These are phyloP conservation scores for Candida glaebosa DNA, from an alignment of 805 yeast genomes.

Conservation along the genomic window DNA sequence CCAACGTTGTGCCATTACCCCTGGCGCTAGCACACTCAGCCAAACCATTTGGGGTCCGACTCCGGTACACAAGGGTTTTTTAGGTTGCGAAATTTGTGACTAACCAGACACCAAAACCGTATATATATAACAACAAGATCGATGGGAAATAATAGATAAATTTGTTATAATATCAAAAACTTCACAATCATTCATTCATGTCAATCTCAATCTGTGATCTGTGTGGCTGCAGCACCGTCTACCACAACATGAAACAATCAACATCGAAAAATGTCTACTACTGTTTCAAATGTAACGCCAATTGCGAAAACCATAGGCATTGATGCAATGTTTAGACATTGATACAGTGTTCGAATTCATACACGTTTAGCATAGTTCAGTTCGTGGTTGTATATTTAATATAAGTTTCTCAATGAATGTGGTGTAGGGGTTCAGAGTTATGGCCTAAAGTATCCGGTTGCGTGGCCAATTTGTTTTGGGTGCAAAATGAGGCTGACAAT, in stretches of 20 bases:
- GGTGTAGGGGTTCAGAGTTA: too few relatives aligned
- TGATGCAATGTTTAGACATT: too few relatives aligned
- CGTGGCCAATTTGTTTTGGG: too few relatives aligned
- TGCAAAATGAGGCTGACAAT: too few relatives aligned
- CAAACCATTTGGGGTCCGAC: not conserved
- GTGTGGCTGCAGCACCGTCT: not conserved
- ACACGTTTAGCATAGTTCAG: not conserved
- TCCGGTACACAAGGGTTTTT: not conserved
- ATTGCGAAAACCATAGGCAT: not conserved
- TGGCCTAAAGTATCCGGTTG: too few relatives aligned
- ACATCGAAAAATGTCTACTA: not conserved
- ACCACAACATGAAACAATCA: not conserved
- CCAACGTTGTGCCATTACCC: too few relatives aligned
- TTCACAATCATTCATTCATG: not conserved
- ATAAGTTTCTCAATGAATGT: too few relatives aligned
- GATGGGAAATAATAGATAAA: too few relatives aligned
- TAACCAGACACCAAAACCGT: not conserved
- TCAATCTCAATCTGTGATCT: slow-evolving; percentile 1
- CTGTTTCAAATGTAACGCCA: not conserved
- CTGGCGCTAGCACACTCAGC: too few relatives aligned
- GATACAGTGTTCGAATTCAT: too few relatives aligned
- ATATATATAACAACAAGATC: not conserved
- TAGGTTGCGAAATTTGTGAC: not conserved
- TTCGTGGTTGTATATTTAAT: too few relatives aligned
- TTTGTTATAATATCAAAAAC: too few relatives aligned